Conservation (phyloP, 2,329 filamentous ascomycete species). For the Colletotrichum horii region DNA sequence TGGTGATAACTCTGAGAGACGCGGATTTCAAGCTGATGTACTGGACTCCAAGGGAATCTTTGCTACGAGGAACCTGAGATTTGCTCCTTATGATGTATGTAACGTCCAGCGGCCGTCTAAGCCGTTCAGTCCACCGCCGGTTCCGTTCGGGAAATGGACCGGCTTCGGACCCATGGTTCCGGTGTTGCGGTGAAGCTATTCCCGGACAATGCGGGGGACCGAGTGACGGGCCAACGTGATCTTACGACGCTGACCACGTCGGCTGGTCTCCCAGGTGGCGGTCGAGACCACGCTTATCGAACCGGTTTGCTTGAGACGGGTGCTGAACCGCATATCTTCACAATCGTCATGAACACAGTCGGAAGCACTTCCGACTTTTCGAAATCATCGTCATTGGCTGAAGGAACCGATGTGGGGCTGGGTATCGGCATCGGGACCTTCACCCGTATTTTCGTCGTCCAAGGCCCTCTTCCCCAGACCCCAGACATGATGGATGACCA, state of each 20-base stretch:
- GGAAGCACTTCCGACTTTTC: not conserved
- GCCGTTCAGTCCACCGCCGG: not conserved
- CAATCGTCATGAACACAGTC: not conserved
- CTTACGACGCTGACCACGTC: not conserved
- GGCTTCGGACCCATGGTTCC: not conserved
- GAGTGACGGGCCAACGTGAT: not conserved
- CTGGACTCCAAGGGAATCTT: not conserved
- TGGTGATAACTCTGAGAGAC: not conserved
- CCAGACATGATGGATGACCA: not conserved
- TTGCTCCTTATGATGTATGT: conserved; percentile 2
- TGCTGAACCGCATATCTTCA: not conserved
- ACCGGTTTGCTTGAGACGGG: not conserved
- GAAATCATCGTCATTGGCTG: not conserved
- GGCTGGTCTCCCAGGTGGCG: not conserved
- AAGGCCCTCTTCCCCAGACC: not conserved
- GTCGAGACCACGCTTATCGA: not conserved
- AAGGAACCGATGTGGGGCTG: not conserved
- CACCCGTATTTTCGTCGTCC: not conserved
- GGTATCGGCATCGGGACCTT: not conserved
- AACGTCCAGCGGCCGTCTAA: not conserved
- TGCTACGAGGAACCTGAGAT: not conserved
- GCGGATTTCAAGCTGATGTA: not conserved
- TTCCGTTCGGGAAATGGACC: not conserved
- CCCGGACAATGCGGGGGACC: not conserved
- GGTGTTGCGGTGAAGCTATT: not conserved